A percentile compares a stretch with the other conserved stretches of the same genome.
These are phyloP conservation scores for Cantharellus cinnabarinus DNA, from an alignment of 768 basidiomycete genomes.

Conservation along the genomic window DNA sequence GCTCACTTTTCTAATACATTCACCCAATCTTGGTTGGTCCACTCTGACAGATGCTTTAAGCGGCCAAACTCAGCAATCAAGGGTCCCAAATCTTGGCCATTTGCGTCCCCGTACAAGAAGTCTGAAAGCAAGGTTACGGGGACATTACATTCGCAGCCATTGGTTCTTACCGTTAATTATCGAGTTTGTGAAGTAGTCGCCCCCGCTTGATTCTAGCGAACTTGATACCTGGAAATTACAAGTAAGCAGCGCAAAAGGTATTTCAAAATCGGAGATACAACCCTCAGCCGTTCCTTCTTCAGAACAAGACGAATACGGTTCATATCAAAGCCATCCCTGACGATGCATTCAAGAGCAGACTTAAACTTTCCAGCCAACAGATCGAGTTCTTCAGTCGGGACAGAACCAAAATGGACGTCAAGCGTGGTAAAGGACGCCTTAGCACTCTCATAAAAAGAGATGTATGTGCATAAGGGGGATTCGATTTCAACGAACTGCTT, in stretches of 20 bases:
- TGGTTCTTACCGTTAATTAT: conserved; percentile 30
- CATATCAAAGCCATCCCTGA: conserved; percentile 69
- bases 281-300: conserved; percentile 73
- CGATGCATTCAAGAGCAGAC: conserved; percentile 47
- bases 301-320: conserved; percentile 73
- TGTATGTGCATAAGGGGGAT: conserved; percentile 70
- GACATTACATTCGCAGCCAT: not conserved
- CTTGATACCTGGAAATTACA: conserved; percentile 45
- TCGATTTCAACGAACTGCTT: conserved; percentile 88
- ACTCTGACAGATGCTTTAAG: conserved; percentile 43
- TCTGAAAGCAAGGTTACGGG: conserved; percentile 19
- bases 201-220: conserved; percentile 63
- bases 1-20: conserved; percentile 51
- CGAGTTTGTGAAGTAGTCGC: conserved; percentile 53
- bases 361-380: conserved; percentile 47
- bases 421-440: conserved; percentile 54
- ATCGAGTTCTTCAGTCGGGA: conserved; percentile 65
- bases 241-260: not conserved
- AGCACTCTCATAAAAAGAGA: conserved; percentile 64
- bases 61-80: conserved; percentile 64
- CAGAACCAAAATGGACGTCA: conserved; percentile 59
- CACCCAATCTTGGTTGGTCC: conserved; percentile 62
- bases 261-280: conserved; percentile 13
- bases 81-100: conserved; percentile 55
- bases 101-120: conserved; percentile 65